Conservation (phyloP, 2,329 filamentous ascomycete genomes). For the Tolypocladium capitatum region DNA sequence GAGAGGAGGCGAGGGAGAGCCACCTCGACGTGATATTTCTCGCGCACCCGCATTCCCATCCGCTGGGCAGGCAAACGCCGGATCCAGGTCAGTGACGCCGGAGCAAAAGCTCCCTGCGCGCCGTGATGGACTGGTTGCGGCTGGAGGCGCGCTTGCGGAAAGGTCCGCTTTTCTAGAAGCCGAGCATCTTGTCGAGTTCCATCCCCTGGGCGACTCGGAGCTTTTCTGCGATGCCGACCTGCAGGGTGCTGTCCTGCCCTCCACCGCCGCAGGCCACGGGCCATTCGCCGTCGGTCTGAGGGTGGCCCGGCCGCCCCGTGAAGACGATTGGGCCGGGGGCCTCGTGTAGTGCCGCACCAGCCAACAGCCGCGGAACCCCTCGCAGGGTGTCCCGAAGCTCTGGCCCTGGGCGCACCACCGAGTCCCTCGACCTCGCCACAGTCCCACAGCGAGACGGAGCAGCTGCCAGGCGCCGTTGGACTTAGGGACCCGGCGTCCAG, state of each 20-base stretch:
- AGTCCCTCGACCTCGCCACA: neutral
- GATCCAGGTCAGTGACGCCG: constrained; percentile 1
- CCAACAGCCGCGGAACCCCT: neutral
- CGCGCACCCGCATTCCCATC: constrained; percentile 2
- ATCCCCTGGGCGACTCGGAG: neutral
- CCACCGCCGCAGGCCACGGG: too few relatives aligned
- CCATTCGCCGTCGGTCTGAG: too few relatives aligned
- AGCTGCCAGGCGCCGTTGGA: neutral
- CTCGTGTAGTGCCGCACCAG: neutral
- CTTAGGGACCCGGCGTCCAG: neutral
- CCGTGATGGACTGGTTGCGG: constrained; percentile 3
- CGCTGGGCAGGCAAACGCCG: constrained; percentile 2
- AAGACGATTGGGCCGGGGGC: neutral
- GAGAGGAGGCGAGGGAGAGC: neutral
- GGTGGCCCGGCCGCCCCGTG: too few relatives aligned
- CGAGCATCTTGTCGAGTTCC: neutral
- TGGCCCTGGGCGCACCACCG: too few relatives aligned
- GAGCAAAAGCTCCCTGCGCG: constrained; percentile 4
- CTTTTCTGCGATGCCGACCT: neutral
- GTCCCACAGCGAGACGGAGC: neutral
- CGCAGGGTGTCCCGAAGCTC: neutral
- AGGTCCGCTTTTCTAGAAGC: constrained; percentile 6
- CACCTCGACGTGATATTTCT: constrained; percentile 2
- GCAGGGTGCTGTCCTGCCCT: too few relatives aligned
- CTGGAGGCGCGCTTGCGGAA: constrained; percentile 1